Evolutionary conservation across 176 grass and related monocot genomes (phyloP).

Genomic region (Musa troglodytarum): DNA sequence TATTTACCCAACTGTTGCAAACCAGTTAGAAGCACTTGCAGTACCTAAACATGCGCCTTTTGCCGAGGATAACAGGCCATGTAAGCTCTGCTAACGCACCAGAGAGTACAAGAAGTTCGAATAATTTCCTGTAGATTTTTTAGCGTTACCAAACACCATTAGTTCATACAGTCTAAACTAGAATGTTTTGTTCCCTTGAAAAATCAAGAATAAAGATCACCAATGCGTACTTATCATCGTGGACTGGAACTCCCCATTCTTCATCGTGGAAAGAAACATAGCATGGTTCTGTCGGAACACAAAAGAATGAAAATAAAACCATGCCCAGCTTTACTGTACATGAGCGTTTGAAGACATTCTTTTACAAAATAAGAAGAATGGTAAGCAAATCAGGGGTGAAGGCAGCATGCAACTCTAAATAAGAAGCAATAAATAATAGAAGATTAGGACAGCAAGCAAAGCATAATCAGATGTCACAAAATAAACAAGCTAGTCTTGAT

Average conservation of each 20-base stretch:
- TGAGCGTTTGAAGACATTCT: no score
- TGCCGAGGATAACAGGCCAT: conserved; percentile 85
- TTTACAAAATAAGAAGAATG: no score
- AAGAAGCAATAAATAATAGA: not conserved
- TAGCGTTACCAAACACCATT: no score
- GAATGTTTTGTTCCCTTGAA: no score
- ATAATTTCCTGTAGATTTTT: conserved; percentile 27
- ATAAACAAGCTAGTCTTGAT: no score
- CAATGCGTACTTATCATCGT: conserved; percentile 56
- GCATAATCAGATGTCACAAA: no score
- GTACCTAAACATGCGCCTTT: conserved; percentile 79
- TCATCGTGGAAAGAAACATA: conserved; percentile 85
- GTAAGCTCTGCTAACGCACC: conserved; percentile 76
- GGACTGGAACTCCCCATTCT: conserved; percentile 87
- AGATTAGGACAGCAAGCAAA: no score
- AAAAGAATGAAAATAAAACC: conserved; percentile 7
- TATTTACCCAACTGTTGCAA: not conserved
- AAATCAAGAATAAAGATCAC: not conserved
- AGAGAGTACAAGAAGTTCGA: conserved; percentile 80
- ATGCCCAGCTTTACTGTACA: conserved; percentile 1
- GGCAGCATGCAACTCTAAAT: not conserved
- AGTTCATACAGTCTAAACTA: no score
- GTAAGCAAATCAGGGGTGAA: no score
- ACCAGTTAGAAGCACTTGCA: not conserved
- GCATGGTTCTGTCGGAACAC: conserved; percentile 48